Base-by-base conservation (phyloP, 2,329 filamentous ascomycete genomes). In the Zelopaecilomyces penicillatus region DNA sequence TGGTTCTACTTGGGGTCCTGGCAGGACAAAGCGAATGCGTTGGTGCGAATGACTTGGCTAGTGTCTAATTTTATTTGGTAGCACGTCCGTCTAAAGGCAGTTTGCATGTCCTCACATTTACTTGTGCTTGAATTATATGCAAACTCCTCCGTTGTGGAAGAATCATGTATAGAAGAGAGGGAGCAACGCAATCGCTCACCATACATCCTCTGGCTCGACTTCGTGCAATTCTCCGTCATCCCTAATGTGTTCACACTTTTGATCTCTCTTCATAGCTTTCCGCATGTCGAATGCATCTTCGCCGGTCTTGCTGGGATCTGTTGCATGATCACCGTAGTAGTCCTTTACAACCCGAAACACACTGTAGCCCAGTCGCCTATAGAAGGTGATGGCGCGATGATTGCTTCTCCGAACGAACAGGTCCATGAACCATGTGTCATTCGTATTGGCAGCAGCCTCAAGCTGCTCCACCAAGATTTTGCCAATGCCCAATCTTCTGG, bases 281-380 rank as follows among this genome's bases (percentile, higher is more conserved):
- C 93, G 80, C 93, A 98, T 98, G 68, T 98, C 93, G 63, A 87
- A 93, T 12, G 91, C 93, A 69, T 97, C 91, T 65, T 95, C 89
- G 41, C 80, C 78, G 11, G 69, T 70, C 48, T 76, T 71, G 7
- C 74, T 78, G 4, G 80, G 78, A 43, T 80, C 76, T 43, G 70
- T 75, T 30, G 82, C 77, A 60, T 94, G 86, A 61, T 96, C 90
- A 51, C 85, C 87, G 59, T 98, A 98, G 65, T 98, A 98, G 57
- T 85, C 85, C 55, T 88, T 82, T 37, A 98, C 91, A 7, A 87
- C 79, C 38, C 93, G 76, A 66, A 85, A 98, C 39, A 97, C 85
- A 47, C 81, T 89, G 63, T 98, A 95, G 53, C 93, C 93, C 77
- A 97, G 83, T 54, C 80, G 85, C 63, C 85, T 82, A 65, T 98